Base-by-base conservation (phyloP, 2,329 filamentous ascomycete genomes). In the Colletotrichum trifolii region DNA sequence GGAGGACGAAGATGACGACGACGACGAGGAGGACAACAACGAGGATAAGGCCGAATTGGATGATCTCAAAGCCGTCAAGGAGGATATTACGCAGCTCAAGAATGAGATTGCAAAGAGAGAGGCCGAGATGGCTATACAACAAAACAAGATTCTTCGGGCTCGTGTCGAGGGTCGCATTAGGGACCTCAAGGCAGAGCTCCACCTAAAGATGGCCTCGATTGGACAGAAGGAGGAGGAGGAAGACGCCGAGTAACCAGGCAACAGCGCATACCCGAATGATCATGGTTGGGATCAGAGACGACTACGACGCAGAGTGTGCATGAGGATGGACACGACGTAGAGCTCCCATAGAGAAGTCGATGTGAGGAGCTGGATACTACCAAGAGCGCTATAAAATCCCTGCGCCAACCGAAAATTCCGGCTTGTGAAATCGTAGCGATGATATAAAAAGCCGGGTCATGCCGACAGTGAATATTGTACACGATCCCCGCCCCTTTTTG, bases 1-100 rank as follows among this genome's bases (percentile, higher is more conserved):
- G 4, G 80, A 82, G 17, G 82, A 84, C 11, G 81, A 83, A 34
- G 83, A 82, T 6, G 83, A 83, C 11, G 84, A 85, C 9, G 83
- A 83, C 45, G 82, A 83, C 39, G 83, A 85, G 3, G 84, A 85
- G 47, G 76, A 83, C 12, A 85, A 87, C 59, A 84, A 85, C 34
- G 85, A 87, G 54, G 78, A 84, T 64, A 79, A 82, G 46, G 81
- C 82, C 4, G 77, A 79, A 58, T 77, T 78, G 17, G 82, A 85
- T 50, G 81, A 86, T 67, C 78, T 83, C 67, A 81, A 85, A 67
- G 84, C 85, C 66, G 82, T 86, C 67, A 82, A 83, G 69, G 84
- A 84, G 69, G 85, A 87, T 68, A 83, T 87, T 55, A 77, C 80
- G 53, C 80, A 83, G 55, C 78, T 88, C 63, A 79, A 85, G 73